Evolutionary conservation across 2,329 filamentous ascomycete genomes (phyloP), one percentile per base, ranked within the genome.

Genomic region (Stagonosporopsis vannaccii): DNA sequence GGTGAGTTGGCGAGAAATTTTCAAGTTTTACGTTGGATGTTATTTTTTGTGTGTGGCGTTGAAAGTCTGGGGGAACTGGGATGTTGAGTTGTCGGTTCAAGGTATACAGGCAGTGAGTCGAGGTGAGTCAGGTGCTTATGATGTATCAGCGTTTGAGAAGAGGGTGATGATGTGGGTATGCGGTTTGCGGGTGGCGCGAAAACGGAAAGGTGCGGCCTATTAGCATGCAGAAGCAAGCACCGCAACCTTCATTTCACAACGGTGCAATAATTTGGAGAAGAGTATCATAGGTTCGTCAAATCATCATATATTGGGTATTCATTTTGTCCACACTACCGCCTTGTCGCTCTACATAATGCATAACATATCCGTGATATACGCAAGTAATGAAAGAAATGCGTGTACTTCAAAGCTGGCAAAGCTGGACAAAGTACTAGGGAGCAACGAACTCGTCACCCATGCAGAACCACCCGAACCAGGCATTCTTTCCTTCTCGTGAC

Each of bases 1-100:
- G 9, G 54, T 59, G 43, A 67, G 42, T 32, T 51, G 61, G 33
- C 51, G 63, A 23, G 56, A 47, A 66, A 69, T 72, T 54, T 63
- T 69, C n/a, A n/a, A n/a, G 28, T 20, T 30, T 9, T 28, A 3
- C 7, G 23, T 11, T 30, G 46, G 2, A 15, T 25, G 36, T 6
- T 26, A n/a, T 15, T 4, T 8, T 33, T n/a, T 15, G 22, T 2
- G 11, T 11, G n/a, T n/a, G 8, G n/a, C 1, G 15, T 19, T 13
- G n/a, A 6, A 20, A 23, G 30, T 23, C 3, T 35, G n/a, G 15
- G 13, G 12, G 5, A 20, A 22, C 17, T 20, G 23, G 22, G 22
- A 6, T 32, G 4, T 30, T 20, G 12, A 26, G 22, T n/a, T 46
- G 20, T 22, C 3, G 28, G 13, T 2, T 32, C 9, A 5, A 13